Evolutionary conservation across 495 filamentous ascomycete species (phyloP), one percentile per base, ranked within the genome.

Genomic region (Hyaloscypha bicolor): DNA sequence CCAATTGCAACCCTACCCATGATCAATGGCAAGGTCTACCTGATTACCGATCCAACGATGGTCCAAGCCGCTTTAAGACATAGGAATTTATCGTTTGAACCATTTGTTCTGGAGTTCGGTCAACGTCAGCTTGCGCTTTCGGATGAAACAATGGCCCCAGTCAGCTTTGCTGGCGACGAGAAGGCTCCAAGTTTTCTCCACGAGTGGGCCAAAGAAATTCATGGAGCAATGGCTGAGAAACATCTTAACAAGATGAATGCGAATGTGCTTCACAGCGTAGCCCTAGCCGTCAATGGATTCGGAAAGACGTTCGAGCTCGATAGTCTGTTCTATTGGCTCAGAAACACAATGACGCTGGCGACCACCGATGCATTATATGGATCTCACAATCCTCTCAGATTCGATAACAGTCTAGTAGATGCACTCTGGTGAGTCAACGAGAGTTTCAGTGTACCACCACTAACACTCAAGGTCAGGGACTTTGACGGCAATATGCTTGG

Each of bases 31-130:
- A 69, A 69, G 52, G 4, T 64, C 19, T 69, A 69, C 42, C 21
- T 69, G 22, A 63, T 76, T 55, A 75, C 72, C 9, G 75, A 70
- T 4, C 56, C 70, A 4, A 25, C 60, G 0, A 62, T 78, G 9
- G 58, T 73, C n/a, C 55, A 69, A 19, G 62, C 68, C 0, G 62
- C 71, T 11, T 71, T 76, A 29, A 2, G 56, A 1, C 2, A 31
- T 14, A 64, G 64, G 35, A 30, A 58, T 30, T 39, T 69, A 6
- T 64, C 61, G 4, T 64, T 69, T 35, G 66, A 64, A 3, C 66
- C 66, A 2, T 69, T 69, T 21, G 64, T 32, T 3, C 14, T 67
- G 0, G 65, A 67, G 21, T 67, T 67, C 21, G 42, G 45, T 12
- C 65, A 67, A 48, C 25, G 42, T 2, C 8, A 62, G 57, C 48